A percentile compares a stretch with the other conserved stretches of the same genome.
Evolutionary conservation across 2,329 filamentous ascomycete genomes (phyloP).

Genomic region (Trichoderma brevicompactum): DNA sequence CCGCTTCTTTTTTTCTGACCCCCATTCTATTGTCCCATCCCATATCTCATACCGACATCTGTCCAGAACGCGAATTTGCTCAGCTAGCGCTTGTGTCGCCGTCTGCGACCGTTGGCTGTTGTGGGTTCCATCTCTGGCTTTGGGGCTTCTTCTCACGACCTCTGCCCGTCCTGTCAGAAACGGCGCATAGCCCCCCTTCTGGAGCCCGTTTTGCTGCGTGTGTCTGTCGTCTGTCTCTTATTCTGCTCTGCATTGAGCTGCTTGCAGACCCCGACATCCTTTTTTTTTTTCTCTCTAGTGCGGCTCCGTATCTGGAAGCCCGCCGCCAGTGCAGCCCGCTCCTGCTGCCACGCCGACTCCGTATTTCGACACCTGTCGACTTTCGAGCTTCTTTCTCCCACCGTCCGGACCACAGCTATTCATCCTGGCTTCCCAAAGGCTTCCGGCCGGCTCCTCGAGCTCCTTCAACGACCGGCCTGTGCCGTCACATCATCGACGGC

Average conservation of each 20-base stretch:
- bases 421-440: slow-evolving; percentile 58
- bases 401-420: slow-evolving; percentile 34
- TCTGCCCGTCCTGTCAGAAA: slow-evolving; percentile 14
- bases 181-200: slow-evolving; percentile 14
- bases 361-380: slow-evolving; percentile 29
- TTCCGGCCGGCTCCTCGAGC: slow-evolving; percentile 57
- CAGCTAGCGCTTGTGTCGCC: slow-evolving; percentile 18
- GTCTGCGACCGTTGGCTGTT: slow-evolving; percentile 6
- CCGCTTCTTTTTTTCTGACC: slow-evolving; percentile 20
- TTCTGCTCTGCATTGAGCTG: slow-evolving; percentile 26
- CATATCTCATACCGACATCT: slow-evolving; percentile 25
- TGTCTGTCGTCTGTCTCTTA: slow-evolving; percentile 6
- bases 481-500: slow-evolving; percentile 55
- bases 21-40: slow-evolving; percentile 13
- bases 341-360: slow-evolving; percentile 22
- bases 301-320: slow-evolving; percentile 27
- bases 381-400: slow-evolving; percentile 21
- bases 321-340: slow-evolving; percentile 24
- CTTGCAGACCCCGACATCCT: slow-evolving; percentile 15
- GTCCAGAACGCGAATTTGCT: slow-evolving; percentile 25
- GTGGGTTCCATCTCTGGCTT: slow-evolving; percentile 22
- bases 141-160: background rate
- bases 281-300: slow-evolving; percentile 23
- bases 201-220: slow-evolving; percentile 10
- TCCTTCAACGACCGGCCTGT: slow-evolving; percentile 56